Evolutionary conservation across 768 basidiomycete genomes (phyloP).

Genomic region (Boletus sp.): DNA sequence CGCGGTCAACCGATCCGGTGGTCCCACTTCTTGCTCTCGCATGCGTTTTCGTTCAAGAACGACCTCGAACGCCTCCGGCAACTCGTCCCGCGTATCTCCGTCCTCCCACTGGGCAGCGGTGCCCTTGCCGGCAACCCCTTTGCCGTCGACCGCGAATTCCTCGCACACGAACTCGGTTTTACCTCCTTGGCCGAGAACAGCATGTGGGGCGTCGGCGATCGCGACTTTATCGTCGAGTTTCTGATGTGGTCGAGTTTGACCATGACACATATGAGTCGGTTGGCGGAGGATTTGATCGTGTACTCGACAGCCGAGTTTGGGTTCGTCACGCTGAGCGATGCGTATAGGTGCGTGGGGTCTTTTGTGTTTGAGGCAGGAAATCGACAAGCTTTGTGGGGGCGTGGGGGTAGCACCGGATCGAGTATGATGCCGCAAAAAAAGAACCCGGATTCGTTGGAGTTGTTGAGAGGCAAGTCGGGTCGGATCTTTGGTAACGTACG

Average conservation of each 20-base stretch:
- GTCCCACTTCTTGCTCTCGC: constrained; percentile 95
- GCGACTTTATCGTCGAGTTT: constrained; percentile 97
- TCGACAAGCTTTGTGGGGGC: neutral
- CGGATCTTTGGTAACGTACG: constrained; percentile 83
- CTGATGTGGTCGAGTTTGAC: constrained; percentile 93
- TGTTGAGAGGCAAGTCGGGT: constrained; percentile 92
- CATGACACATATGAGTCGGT: constrained; percentile 90
- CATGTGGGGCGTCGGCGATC: constrained; percentile 93
- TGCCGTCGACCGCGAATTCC: constrained; percentile 87
- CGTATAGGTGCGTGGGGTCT: constrained; percentile 70
- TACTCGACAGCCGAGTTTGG: constrained; percentile 98
- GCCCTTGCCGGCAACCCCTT: constrained; percentile 98
- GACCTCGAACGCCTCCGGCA: constrained; percentile 85
- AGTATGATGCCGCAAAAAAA: constrained; percentile 99
- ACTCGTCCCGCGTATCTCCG: constrained; percentile 85
- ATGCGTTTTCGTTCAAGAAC: constrained; percentile 88
- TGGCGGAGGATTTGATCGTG: constrained; percentile 95
- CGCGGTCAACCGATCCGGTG: constrained; percentile 98
- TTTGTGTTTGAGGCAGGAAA: neutral
- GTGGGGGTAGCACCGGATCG: constrained; percentile 75
- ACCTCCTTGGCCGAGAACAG: constrained; percentile 89
- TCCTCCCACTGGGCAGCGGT: constrained; percentile 90
- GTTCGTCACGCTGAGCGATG: constrained; percentile 93
- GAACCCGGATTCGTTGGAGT: constrained; percentile 94
- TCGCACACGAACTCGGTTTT: constrained; percentile 89